Evolutionary conservation across 805 yeast species (phyloP).

Genomic region (Candida golubevii): DNA sequence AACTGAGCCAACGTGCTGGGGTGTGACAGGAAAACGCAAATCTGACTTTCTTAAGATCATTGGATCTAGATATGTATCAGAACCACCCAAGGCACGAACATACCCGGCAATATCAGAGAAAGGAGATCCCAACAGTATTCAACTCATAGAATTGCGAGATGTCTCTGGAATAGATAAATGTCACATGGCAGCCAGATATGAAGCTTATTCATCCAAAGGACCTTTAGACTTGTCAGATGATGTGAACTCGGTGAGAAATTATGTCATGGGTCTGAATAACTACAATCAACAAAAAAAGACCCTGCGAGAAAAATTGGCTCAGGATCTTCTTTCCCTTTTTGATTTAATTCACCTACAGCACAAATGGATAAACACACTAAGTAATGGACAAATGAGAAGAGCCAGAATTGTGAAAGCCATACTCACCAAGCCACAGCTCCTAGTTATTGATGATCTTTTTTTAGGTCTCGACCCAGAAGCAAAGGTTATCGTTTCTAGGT

Average conservation of each 20-base stretch:
- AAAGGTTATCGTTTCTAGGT: constrained; percentile 51
- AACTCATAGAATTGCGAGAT: constrained; percentile 33
- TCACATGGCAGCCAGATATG: constrained; percentile 87
- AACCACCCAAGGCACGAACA: constrained; percentile 49
- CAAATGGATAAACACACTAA: constrained; percentile 80
- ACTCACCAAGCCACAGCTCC: constrained; percentile 56
- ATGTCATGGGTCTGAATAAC: constrained; percentile 56
- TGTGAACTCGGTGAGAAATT: constrained; percentile 51
- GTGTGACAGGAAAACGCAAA: constrained; percentile 43
- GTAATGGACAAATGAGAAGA: constrained; percentile 92
- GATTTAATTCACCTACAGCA: constrained; percentile 53
- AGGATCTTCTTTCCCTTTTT: constrained; percentile 45
- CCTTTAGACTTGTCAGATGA: constrained; percentile 56
- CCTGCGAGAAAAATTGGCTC: constrained; percentile 32
- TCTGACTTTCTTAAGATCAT: constrained; percentile 50
- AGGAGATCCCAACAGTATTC: constrained; percentile 28
- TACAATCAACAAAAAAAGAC: constrained; percentile 35
- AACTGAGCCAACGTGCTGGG: constrained; percentile 25
- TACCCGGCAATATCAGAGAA: constrained; percentile 46
- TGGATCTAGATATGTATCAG: constrained; percentile 50
- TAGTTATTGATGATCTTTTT: constrained; percentile 88
- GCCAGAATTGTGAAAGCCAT: constrained; percentile 81
- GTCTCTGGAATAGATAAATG: constrained; percentile 43
- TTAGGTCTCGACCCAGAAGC: constrained; percentile 84
- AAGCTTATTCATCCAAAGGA: constrained; percentile 66